These are phyloP conservation scores for Saccharomyces jurei DNA, from an alignment of 805 yeast species.

Conservation along the genomic window DNA sequence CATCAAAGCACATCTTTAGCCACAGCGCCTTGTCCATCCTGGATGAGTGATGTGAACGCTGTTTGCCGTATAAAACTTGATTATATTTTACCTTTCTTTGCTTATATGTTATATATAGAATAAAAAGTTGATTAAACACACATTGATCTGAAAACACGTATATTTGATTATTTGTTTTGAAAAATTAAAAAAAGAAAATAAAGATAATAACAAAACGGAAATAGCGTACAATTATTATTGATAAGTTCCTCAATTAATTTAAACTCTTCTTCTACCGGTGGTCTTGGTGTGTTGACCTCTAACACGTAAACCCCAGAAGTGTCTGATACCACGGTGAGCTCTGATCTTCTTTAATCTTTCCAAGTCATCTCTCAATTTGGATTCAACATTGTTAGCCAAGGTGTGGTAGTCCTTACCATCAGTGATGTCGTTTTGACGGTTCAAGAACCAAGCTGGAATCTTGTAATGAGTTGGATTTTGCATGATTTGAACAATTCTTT, in stretches of 20 bases:
- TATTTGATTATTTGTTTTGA: not conserved
- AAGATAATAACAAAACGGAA: not conserved
- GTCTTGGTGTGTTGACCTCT: conserved; percentile 99
- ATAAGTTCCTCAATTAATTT: conserved; percentile 8
- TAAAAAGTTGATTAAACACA: not conserved
- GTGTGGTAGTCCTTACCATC: conserved; percentile 99
- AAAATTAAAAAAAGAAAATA: not conserved
- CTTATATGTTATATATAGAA: not conserved
- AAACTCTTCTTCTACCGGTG: conserved; percentile 84
- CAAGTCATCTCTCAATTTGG: conserved; percentile 98
- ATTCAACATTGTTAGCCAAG: conserved; percentile 97
- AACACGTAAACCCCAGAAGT: conserved; percentile 99
- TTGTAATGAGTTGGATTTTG: conserved; percentile 99
- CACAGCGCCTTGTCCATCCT: not conserved
- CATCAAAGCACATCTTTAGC: not conserved
- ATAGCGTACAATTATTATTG: not conserved
- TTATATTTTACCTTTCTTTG: not conserved
- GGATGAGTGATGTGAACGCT: not conserved
- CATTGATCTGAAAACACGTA: not conserved
- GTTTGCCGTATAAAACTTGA: not conserved
- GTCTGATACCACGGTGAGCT: conserved; percentile 99
- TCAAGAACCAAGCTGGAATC: conserved; percentile 99
- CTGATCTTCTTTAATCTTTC: conserved; percentile 99
- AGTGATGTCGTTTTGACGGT: conserved; percentile 96
- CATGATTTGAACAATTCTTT: conserved; percentile 98